phyloP scores from a whole-genome alignment of 1,284 basidiomycete species.

The Leccinum discolor region DNA sequence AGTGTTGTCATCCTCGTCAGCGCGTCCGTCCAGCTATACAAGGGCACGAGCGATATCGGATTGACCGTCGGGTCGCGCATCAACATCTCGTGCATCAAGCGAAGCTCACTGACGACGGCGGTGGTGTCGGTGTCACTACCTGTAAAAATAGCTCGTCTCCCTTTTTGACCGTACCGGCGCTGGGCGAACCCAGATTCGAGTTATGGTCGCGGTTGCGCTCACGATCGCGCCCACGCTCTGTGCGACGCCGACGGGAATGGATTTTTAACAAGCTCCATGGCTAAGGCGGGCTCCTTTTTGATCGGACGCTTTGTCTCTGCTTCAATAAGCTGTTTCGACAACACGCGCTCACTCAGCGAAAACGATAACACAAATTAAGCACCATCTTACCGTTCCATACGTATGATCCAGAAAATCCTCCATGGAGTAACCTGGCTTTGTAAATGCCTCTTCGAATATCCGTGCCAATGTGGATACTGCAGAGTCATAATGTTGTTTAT shows the following conservation, averaged over 20 bases:
- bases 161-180: too few species aligned
- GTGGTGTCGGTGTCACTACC: neutral
- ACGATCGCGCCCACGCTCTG: too few species aligned
- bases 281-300: constrained; percentile 76
- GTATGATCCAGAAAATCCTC: constrained; percentile 99
- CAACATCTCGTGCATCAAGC: neutral
- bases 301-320: constrained; percentile 83
- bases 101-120: neutral
- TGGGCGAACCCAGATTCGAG: too few species aligned
- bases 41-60: neutral
- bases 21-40: neutral
- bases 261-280: constrained; percentile 41
- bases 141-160: too few species aligned
- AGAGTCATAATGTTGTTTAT: constrained; percentile 84
- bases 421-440: constrained; percentile 86
- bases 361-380: neutral
- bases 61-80: too few species aligned
- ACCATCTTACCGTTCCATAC: constrained; percentile 78
- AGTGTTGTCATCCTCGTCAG: neutral
- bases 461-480: constrained; percentile 83
- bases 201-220: too few species aligned
- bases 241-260: constrained; percentile 38
- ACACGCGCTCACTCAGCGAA: constrained; percentile 7
- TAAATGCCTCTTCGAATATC: constrained; percentile 92
- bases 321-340: constrained; percentile 72